Evolutionary conservation across 2,329 filamentous ascomycete species (phyloP).

Genomic region (Ciborinia camelliae): DNA sequence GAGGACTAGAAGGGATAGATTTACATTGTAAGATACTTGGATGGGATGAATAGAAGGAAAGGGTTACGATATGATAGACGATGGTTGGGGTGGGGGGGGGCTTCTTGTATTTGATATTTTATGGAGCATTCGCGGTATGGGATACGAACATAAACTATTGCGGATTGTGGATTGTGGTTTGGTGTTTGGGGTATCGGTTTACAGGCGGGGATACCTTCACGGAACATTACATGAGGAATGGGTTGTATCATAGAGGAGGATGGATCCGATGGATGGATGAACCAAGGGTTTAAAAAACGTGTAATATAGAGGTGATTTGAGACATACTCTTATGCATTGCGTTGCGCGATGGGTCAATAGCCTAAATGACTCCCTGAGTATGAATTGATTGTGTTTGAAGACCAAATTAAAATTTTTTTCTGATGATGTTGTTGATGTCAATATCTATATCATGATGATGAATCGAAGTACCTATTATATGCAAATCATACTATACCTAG

Average conservation of each 20-base stretch:
- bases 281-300: not conserved
- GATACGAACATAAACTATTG: not conserved
- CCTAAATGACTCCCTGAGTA: not conserved
- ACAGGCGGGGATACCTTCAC: not conserved
- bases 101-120: conserved; percentile 4
- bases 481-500: no score
- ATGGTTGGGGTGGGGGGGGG: not conserved
- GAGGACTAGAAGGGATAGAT: conserved; percentile 10
- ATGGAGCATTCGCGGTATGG: not conserved
- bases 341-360: not conserved
- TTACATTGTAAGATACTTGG: conserved; percentile 17
- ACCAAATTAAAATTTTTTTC: no score
- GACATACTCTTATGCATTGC: not conserved
- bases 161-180: not conserved
- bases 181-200: not conserved
- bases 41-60: conserved; percentile 1
- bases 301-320: not conserved
- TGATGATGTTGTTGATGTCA: no score
- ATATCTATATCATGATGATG: no score
- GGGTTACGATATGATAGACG: conserved; percentile 8
- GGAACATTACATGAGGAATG: not conserved
- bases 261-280: not conserved
- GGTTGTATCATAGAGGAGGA: not conserved
- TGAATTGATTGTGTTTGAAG: not conserved
- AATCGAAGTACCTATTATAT: no score